Base-by-base conservation (phyloP, 441 rosid genomes). In the Brassica balearica region DNA sequence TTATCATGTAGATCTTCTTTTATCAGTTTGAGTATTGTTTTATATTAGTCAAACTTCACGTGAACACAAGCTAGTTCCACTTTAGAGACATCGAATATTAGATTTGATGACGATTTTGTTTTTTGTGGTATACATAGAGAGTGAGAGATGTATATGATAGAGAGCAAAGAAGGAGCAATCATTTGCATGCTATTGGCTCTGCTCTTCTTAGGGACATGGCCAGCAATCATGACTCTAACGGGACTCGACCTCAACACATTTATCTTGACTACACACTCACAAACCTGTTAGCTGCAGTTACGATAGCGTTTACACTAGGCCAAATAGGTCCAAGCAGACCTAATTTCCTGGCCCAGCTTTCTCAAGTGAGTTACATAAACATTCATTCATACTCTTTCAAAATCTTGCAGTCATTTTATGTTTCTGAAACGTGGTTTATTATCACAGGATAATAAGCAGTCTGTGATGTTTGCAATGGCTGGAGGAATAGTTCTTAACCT, bases 241-340 rank as follows among this genome's bases (percentile, higher is more conserved):
- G 98, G n/a, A n/a, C n/a, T n/a, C n/a, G n/a, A n/a, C n/a, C 99
- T 79, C 98, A 93, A 74, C 99, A 95, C 72, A 91, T 90, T 74
- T 94, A 88, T 73, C 97, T 92, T 66, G 97, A 92, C 81, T 92
- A 91, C 76, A 84, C 94, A 17, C 70, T 90, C 80, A 86, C 93
- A 10, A 94, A 90, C 78, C 87, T 92, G 27, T 80, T 91, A 72
- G 93, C 91, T 74, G 97, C 97, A 15, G 62, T 89, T 12, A 74
- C 92, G 77, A 90, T 92, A 46, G 97, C 97, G 20, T 82, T 90
- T 1, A 91, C 97, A 1, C 85, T 95, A 58, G 97, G 99, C 5
- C 81, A 90, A 80, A 71, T 95, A n/a, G 92, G 91, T 10, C 77
- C 86, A 25, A 77, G 80, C 71, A 78, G 82, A 15, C 97, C 96